A percentile compares a stretch with the other conserved stretches of the same genome.
phyloP scores from a whole-genome alignment of 257 asterid species.

The Solanum peruvianum region DNA sequence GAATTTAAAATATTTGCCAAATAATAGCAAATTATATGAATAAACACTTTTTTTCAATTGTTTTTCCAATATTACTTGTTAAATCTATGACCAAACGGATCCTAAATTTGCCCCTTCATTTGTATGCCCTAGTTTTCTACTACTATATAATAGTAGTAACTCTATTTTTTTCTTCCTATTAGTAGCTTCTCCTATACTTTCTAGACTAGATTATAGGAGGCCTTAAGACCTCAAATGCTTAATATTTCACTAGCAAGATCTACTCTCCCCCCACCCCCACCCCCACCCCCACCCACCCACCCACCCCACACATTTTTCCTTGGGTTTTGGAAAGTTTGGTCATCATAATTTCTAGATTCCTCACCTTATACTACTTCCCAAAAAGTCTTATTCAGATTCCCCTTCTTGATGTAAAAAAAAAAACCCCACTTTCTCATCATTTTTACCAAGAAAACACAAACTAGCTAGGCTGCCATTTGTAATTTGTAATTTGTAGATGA shows the following conservation, averaged over 20 bases:
- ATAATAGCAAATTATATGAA: no score
- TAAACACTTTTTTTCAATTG: no score
- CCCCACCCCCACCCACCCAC: no score
- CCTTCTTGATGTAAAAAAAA: conserved; percentile 12
- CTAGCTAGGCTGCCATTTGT: neutral
- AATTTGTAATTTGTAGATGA: neutral
- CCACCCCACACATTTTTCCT: no score
- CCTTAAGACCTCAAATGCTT: conserved; percentile 3
- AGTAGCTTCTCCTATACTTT: neutral
- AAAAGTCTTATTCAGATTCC: conserved; percentile 43
- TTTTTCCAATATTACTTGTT: no score
- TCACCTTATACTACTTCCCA: conserved; percentile 21
- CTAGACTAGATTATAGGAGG: no score
- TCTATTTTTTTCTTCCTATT: neutral
- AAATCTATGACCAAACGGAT: no score
- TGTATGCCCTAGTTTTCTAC: neutral
- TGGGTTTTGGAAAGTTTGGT: conserved; percentile 38
- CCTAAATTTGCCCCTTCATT: neutral
- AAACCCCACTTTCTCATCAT: neutral
- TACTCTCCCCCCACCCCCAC: conserved; percentile 12
- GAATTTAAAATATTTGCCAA: rapidly evolving
- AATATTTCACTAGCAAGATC: conserved; percentile 26
- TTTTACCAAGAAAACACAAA: neutral
- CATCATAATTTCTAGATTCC: conserved; percentile 47
- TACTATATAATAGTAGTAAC: neutral